These are phyloP conservation scores for Acrocalymma vagum DNA, from an alignment of 2,329 filamentous ascomycete genomes.

Conservation along the genomic window DNA sequence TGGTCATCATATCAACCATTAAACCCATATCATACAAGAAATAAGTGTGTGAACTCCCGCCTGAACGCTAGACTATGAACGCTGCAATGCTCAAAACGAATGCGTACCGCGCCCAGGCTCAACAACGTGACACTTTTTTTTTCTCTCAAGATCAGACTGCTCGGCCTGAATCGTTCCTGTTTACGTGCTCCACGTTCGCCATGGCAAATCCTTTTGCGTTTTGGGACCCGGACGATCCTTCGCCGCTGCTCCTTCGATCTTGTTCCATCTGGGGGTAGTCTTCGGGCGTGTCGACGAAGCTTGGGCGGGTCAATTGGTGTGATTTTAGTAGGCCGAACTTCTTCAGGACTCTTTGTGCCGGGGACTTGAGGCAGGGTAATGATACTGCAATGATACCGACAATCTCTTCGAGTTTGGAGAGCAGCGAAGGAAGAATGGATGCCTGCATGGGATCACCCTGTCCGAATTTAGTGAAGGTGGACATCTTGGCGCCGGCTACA, in stretches of 20 bases:
- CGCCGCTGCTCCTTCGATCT: slow-evolving; percentile 14
- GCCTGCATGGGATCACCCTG: slow-evolving; percentile 35
- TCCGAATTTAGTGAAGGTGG: slow-evolving; percentile 28
- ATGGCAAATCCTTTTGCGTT: too few relatives aligned
- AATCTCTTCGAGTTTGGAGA: slow-evolving; percentile 35
- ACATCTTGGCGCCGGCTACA: slow-evolving; percentile 32
- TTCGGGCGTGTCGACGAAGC: slow-evolving; percentile 24
- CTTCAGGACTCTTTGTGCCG: slow-evolving; percentile 26
- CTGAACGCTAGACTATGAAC: too few relatives aligned
- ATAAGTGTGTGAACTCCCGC: too few relatives aligned
- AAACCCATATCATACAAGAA: too few relatives aligned
- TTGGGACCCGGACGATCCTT: too few relatives aligned
- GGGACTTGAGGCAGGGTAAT: slow-evolving; percentile 31
- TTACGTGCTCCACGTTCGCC: too few relatives aligned
- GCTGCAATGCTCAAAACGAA: too few relatives aligned
- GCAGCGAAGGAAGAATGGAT: slow-evolving; percentile 31
- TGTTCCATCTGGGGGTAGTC: slow-evolving; percentile 7
- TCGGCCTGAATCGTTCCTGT: too few relatives aligned
- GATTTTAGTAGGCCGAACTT: slow-evolving; percentile 26
- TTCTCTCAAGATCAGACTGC: too few relatives aligned
- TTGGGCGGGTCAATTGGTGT: slow-evolving; percentile 24
- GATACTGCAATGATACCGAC: slow-evolving; percentile 38
- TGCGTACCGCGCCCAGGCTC: too few relatives aligned
- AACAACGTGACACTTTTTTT: too few relatives aligned
- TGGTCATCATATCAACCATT: too few relatives aligned